Base-by-base conservation (phyloP, 2,329 filamentous ascomycete species). In the Xylariales sp. region DNA sequence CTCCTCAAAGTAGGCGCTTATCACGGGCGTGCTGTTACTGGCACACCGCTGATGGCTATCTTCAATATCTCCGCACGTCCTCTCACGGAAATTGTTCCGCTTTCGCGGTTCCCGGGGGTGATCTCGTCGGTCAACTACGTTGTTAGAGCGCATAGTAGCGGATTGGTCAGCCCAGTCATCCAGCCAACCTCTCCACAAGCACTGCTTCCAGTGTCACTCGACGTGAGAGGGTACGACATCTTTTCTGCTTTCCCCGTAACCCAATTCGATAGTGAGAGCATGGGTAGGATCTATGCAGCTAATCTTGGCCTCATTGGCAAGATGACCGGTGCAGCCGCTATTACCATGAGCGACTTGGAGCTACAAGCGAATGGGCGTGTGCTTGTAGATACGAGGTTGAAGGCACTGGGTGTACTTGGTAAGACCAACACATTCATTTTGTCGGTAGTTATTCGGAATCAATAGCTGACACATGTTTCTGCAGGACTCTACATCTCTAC, bases 241-340 rank as follows among this genome's bases (percentile, higher is more conserved):
- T 67, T 95, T 7, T 84, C 82, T 0, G 85, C 85, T 0, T 85
- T 83, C 45, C 83, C 85, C 0, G 60, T 89, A 2, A 69, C 70
- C 1, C 59, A 67, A 0, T 81, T 91, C 46, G 59, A 65, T 2
- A 65, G 63, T n/a, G 57, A 66, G 31, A 53, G 52, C 2, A 54
- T 54, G 30, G 53, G 66, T 25, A 45, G 57, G 15, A 65, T 83
- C 1, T 64, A 63, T 29, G 68, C 90, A 2, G 81, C 87, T 1
- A 81, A 84, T 14, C 61, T 97, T 1, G 91, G 91, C 1, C 67
- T 97, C 2, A 47, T 95, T 4, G 85, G 77, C 3, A 95, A 96
- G 61, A 95, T 97, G 86, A 88, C 88, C 0, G 91, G 89, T 1
- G 80, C 83, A 1, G 89, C 88, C 1, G 89, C 88, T 0, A 73